Evolutionary conservation across 1,284 basidiomycete species (phyloP), one percentile per base, ranked within the genome.

Genomic region (Tilletia setariae): DNA sequence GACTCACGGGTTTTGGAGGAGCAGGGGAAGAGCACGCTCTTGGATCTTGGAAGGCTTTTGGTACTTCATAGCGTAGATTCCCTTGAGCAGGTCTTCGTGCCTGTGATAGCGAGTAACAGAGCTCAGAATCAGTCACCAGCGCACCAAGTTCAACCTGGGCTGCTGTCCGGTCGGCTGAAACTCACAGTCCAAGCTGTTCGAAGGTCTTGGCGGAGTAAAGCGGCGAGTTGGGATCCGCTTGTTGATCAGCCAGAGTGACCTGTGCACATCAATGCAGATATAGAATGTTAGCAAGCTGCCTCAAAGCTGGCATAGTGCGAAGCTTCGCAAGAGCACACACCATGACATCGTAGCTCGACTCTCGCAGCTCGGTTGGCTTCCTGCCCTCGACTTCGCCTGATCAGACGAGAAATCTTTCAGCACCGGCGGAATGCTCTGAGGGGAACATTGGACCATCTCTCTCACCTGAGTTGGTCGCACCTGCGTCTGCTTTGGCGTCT

Each of bases 1-100:
- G n/a, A n/a, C 90, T 76, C 73, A 95, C 93, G 95, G 96, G 82
- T 96, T 91, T 69, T 89, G 84, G 16, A 99, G 88, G 32, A 98
- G 87, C 46, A 99, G 86, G 2, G 96, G 96, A 32, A 98, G 85
- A 25, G 96, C 96, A 72, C 92, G 90, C 86, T 98, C 96, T 85
- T 99, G 96, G 74, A 99, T 98, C 85, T 98, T 98, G 67, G 94
- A 97, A 2, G 96, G 96, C 84, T 95, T 96, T 67, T 92, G 91
- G 84, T 98, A 99, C 49, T 93, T 93, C 89, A 96, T 91, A 62
- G 90, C 90, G 83, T 94, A 97, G 66, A 98, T 88, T n/a, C 96
- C 96, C 84, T 95, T 96, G 73, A 97, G 87, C 35, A 98, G 87
- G 83, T 97, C 91, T 64, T 88, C 86, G 83, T 92, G 90, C 53